Evolutionary conservation across 192 early-diverging fungal genomes (phyloP), one percentile per base, ranked within the genome.

Genomic region (Entrophospora sp.): DNA sequence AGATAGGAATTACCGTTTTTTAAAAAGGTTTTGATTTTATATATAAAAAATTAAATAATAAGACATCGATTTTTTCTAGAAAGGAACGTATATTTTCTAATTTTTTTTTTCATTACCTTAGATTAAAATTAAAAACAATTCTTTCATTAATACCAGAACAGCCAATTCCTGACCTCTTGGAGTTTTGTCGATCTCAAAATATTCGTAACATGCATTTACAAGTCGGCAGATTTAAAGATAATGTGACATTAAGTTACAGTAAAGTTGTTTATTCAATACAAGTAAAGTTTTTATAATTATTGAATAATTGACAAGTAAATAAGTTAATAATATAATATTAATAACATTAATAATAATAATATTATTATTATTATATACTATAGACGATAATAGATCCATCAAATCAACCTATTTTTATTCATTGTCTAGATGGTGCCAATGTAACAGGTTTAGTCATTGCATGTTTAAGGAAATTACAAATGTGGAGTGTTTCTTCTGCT

Each of bases 351-450:
- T 31, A 16, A 32, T 51, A 4, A 16, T 31, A 9, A 30, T 40
- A 0, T 48, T 36, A 35, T 53, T 52, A 18, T 69, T 57, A 16
- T 55, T 44, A 22, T 30, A 71, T 75, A 18, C 63, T 74, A 12
- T 51, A 85, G 75, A 79, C 92, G 3, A 74, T 97, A 20, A 87
- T 91, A 12, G 87, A 96, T 61, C 82, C 85, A 2, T 36, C 60
- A 1, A 85, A 87, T 52, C 67, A 80, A 42, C 96, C 94, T 0
- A 62, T 95, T 24, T 97, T 89, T 69, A 61, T 98, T 4, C 96
- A 98, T 71, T 97, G 94, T 67, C 72, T 92, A 30, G 91, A 97
- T 69, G 94, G 94, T 10, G 83, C 89, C 2, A 81, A 88, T 61
- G 90, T 94, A 32, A 96, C 91, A 2, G 90, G 90, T 0, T 72